These are phyloP conservation scores for Odontarrhena argentea DNA, from an alignment of 345 rosid genomes.

Conservation along the genomic window DNA sequence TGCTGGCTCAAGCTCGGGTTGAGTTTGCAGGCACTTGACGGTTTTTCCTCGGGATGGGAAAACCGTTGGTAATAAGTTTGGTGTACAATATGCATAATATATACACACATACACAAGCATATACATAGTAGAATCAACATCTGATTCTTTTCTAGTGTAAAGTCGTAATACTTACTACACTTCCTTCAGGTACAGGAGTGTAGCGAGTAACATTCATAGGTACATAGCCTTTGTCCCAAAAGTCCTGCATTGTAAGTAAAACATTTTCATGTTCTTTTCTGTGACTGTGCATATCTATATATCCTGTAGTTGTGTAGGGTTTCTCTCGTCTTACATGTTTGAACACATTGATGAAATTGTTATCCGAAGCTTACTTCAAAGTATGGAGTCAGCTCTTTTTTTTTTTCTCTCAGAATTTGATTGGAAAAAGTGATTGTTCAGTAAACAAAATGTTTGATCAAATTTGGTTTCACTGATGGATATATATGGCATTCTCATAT, in stretches of 20 bases:
- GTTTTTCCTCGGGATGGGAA: constrained; percentile 22
- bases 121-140: constrained; percentile 40
- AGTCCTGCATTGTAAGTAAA: constrained; percentile 43
- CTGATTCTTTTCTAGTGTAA: constrained; percentile 39
- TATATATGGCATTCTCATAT: constrained; percentile 44
- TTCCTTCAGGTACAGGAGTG: constrained; percentile 38
- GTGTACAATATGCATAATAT: constrained; percentile 30
- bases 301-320: constrained; percentile 29
- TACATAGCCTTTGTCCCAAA: constrained; percentile 30
- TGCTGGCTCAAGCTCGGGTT: constrained; percentile 26
- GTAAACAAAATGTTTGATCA: constrained; percentile 34
- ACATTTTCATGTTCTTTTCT: constrained; percentile 26
- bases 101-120: constrained; percentile 38
- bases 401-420: constrained; percentile 24
- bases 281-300: constrained; percentile 28
- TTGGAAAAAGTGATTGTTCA: constrained; percentile 20
- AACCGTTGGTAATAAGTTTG: constrained; percentile 35
- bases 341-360: constrained; percentile 31
- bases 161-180: constrained; percentile 31
- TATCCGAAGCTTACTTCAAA: constrained; percentile 38
- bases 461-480: constrained; percentile 2
- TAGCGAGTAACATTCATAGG: constrained; percentile 35
- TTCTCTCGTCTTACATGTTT: constrained; percentile 30
- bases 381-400: constrained; percentile 22
- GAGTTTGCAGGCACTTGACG: constrained; percentile 32